Base-by-base conservation (phyloP, 768 basidiomycete genomes). In the Hypholoma fasciculare region DNA sequence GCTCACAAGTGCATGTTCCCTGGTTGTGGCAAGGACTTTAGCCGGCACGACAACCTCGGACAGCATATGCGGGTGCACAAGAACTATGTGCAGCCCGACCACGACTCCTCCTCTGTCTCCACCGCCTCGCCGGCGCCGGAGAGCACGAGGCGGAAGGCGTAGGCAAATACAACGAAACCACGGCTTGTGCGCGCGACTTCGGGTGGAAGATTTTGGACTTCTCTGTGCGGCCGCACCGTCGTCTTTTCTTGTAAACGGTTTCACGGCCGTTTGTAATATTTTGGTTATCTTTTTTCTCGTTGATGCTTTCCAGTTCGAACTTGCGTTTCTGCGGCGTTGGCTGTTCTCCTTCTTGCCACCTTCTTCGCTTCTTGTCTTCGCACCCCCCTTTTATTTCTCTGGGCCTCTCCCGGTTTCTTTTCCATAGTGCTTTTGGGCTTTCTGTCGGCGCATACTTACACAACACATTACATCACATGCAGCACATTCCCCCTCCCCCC, bases 31-130 rank as follows among this genome's bases (percentile, higher is more conserved):
- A 93, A 92, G 77, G 86, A 86, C 62, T 95, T 95, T 68, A 90
- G 88, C 66, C 80, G 94, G 49, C 90, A 91, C 65, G 94, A 95
- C 70, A 95, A 95, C 68, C 82, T 95, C 47, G 85, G 87, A 46
- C 93, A 95, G 72, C 93, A 95, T 66, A 88, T 90, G 86, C 86
- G 89, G 49, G 88, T 93, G 43, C 92, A 94, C 73, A 82, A 81
- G 64, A 79, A 80, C 58, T 81, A 73, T 56, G 71, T 75, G n/a
- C 71, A 63, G 61, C 42, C 40, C 4, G 52, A 44, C n/a, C 42
- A 27, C 42, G 39, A 27, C 14, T 11, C 26, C 9, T 46, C 42
- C 44, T 54, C 46, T 36, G 19, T 12, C 42, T 51, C 61, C 19
- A 54, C 57, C 38, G 43, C 57, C 17, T 59, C 60, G 57, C 48